Conservation (phyloP, 2,329 filamentous ascomycete genomes). For the Colletotrichum gigasporum region DNA sequence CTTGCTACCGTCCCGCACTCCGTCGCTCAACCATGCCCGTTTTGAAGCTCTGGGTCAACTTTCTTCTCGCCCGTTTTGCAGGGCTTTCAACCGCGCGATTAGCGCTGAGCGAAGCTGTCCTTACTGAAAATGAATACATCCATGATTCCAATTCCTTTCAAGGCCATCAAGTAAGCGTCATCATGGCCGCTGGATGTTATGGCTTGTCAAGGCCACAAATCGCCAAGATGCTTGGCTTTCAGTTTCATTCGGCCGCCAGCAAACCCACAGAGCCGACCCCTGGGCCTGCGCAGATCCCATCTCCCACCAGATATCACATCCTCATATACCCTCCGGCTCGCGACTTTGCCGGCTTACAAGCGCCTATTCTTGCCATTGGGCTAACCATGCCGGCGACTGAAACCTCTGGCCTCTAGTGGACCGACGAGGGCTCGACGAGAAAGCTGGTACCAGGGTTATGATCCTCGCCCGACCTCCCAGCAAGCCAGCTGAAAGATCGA, state of each 20-base stretch:
- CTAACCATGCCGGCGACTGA: too few species aligned
- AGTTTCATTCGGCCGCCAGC: background rate
- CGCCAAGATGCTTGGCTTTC: background rate
- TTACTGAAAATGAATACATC: background rate
- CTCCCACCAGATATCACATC: constrained; percentile 10
- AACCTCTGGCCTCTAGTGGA: too few species aligned
- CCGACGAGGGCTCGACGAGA: too few species aligned
- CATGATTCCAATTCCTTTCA: background rate
- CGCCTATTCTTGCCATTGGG: background rate
- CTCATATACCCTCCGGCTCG: constrained; percentile 7
- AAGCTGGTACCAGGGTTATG: too few species aligned
- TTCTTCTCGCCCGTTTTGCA: background rate
- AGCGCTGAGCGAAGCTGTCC: background rate
- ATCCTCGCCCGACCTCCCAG: too few species aligned
- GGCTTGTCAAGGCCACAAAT: background rate
- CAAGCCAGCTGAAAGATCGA: too few species aligned
- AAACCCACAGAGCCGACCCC: background rate
- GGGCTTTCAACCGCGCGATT: background rate
- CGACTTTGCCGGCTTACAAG: background rate
- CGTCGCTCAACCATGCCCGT: background rate
- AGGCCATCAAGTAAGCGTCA: background rate
- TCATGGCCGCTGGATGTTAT: background rate
- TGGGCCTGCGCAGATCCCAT: constrained; percentile 11
- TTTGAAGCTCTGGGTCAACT: background rate
- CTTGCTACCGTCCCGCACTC: background rate